Base-by-base conservation (phyloP, 2,329 filamentous ascomycete genomes). In the Monilinia vaccinii-corymbosi region DNA sequence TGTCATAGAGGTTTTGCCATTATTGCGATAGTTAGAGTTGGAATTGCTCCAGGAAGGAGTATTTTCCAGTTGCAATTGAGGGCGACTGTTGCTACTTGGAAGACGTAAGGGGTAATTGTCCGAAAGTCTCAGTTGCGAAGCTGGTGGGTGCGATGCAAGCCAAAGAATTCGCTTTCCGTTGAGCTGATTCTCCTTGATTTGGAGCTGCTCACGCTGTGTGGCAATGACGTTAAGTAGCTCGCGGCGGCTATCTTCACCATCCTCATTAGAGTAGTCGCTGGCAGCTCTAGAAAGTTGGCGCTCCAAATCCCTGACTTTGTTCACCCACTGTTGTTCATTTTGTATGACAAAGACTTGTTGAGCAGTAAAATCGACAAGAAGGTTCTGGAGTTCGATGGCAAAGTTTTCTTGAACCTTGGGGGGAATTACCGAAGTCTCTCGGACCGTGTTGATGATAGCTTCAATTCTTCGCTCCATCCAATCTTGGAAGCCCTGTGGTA, bases 91-190 rank as follows among this genome's bases (percentile, higher is more conserved):
- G 18, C 40, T 31, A 23, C 57, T 32, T 32, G 49, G 53, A 23
- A 56, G 53, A 6, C 4, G 18, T 3, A 48, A 46, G 3, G 44
- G 40, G 31, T 47, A 31, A 2, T 32, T 31, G 14, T 60, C 42
- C 31, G 32, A 21, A 5, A 34, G 23, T 36, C 51, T 55, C 6
- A 47, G 49, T 11, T 60, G 57, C 0, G 57, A 53, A 14, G 49
- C 51, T 3, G 57, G 28, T n/a, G 57, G 57, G 31, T 60, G 57
- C 1, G 57, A 60, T 14, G 57, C 57, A 16, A 60, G 36, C 57
- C 57, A 60, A 10, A 60, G 44, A 1, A 60, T 34, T 18, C 57
- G 25, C 48, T 60, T 60, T 32, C 57, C 57, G 11, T 60, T 60
- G 0, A 60, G 23, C 8, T 60, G 57, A 3, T 60, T 53, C 4